Evolutionary conservation across 345 rosid species (phyloP).

Genomic region (Pelargonium nanum): DNA sequence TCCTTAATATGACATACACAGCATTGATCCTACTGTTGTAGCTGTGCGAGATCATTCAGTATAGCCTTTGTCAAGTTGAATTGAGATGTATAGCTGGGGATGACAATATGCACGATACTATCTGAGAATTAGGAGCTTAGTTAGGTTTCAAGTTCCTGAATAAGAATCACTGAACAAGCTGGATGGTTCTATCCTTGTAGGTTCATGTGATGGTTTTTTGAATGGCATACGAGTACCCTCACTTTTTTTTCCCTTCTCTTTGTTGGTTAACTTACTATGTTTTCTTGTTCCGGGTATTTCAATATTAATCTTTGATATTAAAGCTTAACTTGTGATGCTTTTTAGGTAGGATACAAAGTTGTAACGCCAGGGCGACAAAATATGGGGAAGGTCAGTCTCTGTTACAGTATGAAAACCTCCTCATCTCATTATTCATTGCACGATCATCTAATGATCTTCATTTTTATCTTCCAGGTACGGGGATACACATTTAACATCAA

Average conservation of each 20-base stretch:
- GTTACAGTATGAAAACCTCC: slow-evolving; percentile 2
- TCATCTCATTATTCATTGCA: slow-evolving; percentile 1
- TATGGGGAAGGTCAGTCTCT: slow-evolving; percentile 60
- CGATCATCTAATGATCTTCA: neutral
- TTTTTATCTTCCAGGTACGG: slow-evolving; percentile 41
- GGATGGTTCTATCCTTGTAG: neutral
- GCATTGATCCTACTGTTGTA: too few relatives aligned
- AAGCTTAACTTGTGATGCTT: slow-evolving; percentile 21
- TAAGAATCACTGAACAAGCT: too few relatives aligned
- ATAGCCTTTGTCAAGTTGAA: too few relatives aligned
- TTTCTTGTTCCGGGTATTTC: neutral
- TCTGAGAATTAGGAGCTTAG: too few relatives aligned
- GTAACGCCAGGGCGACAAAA: slow-evolving; percentile 43
- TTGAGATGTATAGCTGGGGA: too few relatives aligned
- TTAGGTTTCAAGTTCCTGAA: too few relatives aligned
- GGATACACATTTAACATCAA: slow-evolving; percentile 70
- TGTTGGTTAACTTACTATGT: neutral
- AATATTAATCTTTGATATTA: slow-evolving; percentile 1
- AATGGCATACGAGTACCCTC: too few relatives aligned
- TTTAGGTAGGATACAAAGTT: slow-evolving; percentile 83
- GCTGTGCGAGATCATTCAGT: too few relatives aligned
- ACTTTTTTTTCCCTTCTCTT: neutral
- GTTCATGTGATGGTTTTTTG: neutral
- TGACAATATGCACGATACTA: too few relatives aligned
- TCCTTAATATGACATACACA: too few relatives aligned